Conservation (phyloP, 2,329 filamentous ascomycete species). For the Xylariales sp. region DNA sequence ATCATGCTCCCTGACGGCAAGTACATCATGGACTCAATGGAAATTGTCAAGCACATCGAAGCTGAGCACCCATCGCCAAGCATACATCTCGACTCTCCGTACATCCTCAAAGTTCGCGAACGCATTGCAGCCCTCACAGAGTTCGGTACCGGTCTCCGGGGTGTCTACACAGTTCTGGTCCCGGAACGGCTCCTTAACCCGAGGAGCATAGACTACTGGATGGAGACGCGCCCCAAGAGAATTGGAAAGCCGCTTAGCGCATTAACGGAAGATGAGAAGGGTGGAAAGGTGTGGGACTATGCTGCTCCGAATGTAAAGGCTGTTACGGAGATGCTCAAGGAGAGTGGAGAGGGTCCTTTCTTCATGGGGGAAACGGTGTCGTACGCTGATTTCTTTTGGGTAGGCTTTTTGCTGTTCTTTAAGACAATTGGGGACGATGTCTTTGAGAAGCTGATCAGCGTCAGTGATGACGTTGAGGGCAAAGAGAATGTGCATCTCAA, state of each 20-base stretch:
- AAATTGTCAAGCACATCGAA: slow-evolving; percentile 58
- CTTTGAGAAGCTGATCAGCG: slow-evolving; percentile 30
- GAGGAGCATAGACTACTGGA: slow-evolving; percentile 50
- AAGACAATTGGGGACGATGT: slow-evolving; percentile 29
- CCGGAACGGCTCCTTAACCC: slow-evolving; percentile 47
- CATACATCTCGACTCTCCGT: slow-evolving; percentile 51
- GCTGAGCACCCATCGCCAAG: slow-evolving; percentile 52
- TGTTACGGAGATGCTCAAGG: slow-evolving; percentile 43
- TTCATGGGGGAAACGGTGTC: slow-evolving; percentile 51
- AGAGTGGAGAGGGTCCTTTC: slow-evolving; percentile 54
- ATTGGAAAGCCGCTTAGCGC: slow-evolving; percentile 51
- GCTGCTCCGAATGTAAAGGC: slow-evolving; percentile 33
- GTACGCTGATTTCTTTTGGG: slow-evolving; percentile 57
- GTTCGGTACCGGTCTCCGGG: slow-evolving; percentile 22
- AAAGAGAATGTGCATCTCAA: slow-evolving; percentile 27
- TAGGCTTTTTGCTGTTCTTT: slow-evolving; percentile 34
- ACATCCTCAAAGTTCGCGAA: slow-evolving; percentile 38
- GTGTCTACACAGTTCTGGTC: slow-evolving; percentile 43
- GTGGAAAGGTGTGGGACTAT: slow-evolving; percentile 43
- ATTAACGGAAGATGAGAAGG: slow-evolving; percentile 40
- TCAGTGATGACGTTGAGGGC: slow-evolving; percentile 29
- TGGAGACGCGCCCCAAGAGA: slow-evolving; percentile 40
- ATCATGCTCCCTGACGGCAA: slow-evolving; percentile 42
- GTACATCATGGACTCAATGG: slow-evolving; percentile 59
- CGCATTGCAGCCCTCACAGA: slow-evolving; percentile 29